These are phyloP conservation scores for Neurospora tetraspora DNA, from an alignment of 495 filamentous ascomycete species.

Conservation along the genomic window DNA sequence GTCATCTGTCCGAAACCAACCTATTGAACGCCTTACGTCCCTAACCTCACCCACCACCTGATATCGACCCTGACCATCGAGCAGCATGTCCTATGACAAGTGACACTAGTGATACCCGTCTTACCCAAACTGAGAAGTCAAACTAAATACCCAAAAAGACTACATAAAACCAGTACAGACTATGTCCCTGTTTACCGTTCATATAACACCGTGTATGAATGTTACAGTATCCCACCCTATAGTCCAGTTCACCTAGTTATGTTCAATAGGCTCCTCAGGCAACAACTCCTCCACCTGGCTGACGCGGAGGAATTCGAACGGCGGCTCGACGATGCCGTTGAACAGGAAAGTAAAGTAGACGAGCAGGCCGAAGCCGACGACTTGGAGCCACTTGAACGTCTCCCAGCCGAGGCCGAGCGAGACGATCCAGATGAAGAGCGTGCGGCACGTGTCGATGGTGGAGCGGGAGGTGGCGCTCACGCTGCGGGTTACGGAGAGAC, in stretches of 20 bases:
- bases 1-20: neutral
- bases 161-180: neutral
- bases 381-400: slow-evolving; percentile 95
- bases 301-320: slow-evolving; percentile 42
- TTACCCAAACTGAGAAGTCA: neutral
- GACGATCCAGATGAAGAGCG: slow-evolving; percentile 96
- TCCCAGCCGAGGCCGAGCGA: slow-evolving; percentile 93
- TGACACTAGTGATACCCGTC: neutral
- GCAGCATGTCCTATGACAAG: neutral
- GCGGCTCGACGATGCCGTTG: slow-evolving; percentile 83
- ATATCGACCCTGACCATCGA: neutral
- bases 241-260: slow-evolving; percentile 31
- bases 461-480: slow-evolving; percentile 87
- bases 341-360: slow-evolving; percentile 97
- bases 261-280: slow-evolving; percentile 79
- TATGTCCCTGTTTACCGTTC: neutral
- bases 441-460: slow-evolving; percentile 95
- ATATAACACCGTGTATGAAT: neutral
- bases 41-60: neutral
- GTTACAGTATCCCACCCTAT: neutral
- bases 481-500: slow-evolving; percentile 76
- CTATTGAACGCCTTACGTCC: neutral
- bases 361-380: slow-evolving; percentile 74
- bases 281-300: slow-evolving; percentile 62
- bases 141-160: neutral